These are phyloP conservation scores for Lasiosphaeria hispida DNA, from an alignment of 495 filamentous ascomycete species.

Conservation along the genomic window DNA sequence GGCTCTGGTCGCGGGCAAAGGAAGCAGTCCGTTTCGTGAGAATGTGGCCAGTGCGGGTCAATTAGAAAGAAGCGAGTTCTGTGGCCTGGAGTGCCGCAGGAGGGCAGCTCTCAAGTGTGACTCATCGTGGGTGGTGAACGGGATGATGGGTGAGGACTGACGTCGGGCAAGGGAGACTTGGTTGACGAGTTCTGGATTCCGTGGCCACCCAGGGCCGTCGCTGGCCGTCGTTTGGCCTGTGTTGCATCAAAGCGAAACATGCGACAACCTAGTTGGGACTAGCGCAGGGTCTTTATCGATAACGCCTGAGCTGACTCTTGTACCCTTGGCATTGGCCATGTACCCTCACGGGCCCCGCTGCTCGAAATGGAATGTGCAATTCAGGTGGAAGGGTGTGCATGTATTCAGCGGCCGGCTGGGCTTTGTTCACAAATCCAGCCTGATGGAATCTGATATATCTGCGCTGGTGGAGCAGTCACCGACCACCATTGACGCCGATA, in stretches of 20 bases:
- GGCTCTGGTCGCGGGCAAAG: conserved; percentile 5
- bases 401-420: neutral
- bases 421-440: conserved; percentile 23
- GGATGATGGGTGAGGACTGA: neutral
- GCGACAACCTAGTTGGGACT: conserved; percentile 8
- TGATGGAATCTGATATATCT: conserved; percentile 16
- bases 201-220: neutral
- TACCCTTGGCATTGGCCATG: conserved; percentile 21
- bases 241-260: conserved; percentile 18
- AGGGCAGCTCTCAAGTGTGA: neutral
- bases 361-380: neutral
- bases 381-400: conserved; percentile 3
- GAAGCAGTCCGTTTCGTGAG: conserved; percentile 25
- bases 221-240: conserved; percentile 1
- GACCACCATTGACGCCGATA: conserved; percentile 3
- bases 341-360: conserved; percentile 4
- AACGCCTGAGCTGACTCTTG: conserved; percentile 5
- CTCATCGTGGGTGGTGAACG: neutral
- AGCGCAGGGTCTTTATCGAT: conserved; percentile 19
- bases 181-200: neutral
- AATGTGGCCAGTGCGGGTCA: conserved; percentile 7
- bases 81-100: neutral
- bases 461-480: conserved; percentile 11
- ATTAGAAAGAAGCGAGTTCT: neutral
- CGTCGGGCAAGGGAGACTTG: neutral